Evolutionary conservation across 129 eudicot species (phyloP).

Genomic region (Arctium lappa): DNA sequence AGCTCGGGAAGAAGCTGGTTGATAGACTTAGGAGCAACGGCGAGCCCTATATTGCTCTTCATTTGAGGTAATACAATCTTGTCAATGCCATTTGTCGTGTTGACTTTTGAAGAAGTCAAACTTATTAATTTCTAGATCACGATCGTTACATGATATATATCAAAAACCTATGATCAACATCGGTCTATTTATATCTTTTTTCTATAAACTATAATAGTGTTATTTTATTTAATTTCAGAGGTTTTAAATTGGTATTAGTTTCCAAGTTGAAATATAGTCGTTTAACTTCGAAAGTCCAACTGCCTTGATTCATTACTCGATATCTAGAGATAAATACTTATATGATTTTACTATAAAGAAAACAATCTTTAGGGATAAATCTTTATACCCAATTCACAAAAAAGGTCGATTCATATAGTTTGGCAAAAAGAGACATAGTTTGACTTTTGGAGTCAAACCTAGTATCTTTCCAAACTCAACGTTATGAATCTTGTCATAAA

Average conservation of each 20-base stretch:
- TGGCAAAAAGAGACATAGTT: neutral
- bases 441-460: constrained; percentile 10
- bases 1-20: constrained; percentile 52
- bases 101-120: neutral
- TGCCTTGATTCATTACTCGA: neutral
- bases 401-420: neutral
- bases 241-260: neutral
- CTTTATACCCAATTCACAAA: neutral
- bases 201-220: neutral
- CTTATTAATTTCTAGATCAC: neutral
- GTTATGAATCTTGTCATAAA: neutral
- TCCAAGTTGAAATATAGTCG: neutral
- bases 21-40: constrained; percentile 47
- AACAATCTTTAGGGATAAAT: neutral
- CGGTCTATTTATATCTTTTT: neutral
- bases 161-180: neutral
- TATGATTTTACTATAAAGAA: neutral
- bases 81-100: neutral
- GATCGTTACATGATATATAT: neutral
- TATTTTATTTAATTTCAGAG: neutral
- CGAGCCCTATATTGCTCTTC: constrained; percentile 79
- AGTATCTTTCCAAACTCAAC: neutral
- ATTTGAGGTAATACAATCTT: constrained; percentile 54
- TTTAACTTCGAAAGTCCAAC: neutral
- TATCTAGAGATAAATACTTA: neutral